These are phyloP conservation scores for Corylus americana DNA, from an alignment of 306 rosid genomes.

Conservation along the genomic window DNA sequence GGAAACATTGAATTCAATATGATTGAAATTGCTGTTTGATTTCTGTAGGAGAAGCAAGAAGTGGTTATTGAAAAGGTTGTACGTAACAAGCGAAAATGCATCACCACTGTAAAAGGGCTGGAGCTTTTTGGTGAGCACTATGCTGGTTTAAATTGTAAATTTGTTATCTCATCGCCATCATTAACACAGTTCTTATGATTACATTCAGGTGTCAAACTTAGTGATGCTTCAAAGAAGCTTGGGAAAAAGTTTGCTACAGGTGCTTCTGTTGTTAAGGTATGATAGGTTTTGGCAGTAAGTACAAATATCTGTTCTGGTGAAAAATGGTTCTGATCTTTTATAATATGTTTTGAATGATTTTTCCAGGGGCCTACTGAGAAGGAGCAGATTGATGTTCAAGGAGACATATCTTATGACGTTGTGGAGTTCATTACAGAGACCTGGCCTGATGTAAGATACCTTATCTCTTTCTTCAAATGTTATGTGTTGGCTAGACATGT, in stretches of 20 bases:
- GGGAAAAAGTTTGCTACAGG: conserved; percentile 99
- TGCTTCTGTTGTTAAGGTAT: conserved; percentile 98
- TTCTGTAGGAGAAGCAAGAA: conserved; percentile 86
- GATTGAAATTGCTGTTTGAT: conserved; percentile 14
- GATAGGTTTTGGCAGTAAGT: conserved; percentile 7
- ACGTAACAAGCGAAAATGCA: conserved; percentile 91
- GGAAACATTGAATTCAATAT: not conserved
- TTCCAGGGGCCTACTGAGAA: conserved; percentile 96
- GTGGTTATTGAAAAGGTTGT: conserved; percentile 85
- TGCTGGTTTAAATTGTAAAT: conserved; percentile 6
- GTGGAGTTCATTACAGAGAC: conserved; percentile 94
- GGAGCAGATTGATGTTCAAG: conserved; percentile 99
- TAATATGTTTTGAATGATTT: conserved; percentile 14
- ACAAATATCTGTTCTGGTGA: conserved; percentile 17
- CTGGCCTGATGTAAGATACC: conserved; percentile 85
- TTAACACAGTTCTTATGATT: conserved; percentile 21
- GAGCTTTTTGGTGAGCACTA: conserved; percentile 86
- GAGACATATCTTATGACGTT: conserved; percentile 87
- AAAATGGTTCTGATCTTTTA: conserved; percentile 25
- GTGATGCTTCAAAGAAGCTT: conserved; percentile 98
- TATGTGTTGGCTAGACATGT: conserved; percentile 1
- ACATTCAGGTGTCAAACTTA: conserved; percentile 81
- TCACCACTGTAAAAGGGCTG: conserved; percentile 94
- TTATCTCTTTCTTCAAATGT: not conserved
- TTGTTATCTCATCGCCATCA: not conserved